phyloP scores from a whole-genome alignment of 2,329 filamentous ascomycete genomes.

The Aspergillus fijiensis region DNA sequence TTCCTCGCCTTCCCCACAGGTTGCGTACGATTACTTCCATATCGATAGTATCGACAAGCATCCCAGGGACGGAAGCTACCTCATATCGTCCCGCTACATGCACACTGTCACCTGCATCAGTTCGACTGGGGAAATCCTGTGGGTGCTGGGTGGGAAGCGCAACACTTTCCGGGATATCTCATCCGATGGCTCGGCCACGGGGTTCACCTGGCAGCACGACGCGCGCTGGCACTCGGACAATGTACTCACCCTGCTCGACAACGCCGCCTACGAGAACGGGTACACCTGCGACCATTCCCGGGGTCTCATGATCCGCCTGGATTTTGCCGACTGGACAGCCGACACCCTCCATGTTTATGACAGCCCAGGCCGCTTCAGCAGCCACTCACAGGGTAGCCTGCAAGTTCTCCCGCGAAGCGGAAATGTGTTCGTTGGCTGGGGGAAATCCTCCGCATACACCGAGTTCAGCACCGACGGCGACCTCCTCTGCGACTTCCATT shows the following conservation, averaged over 20 bases:
- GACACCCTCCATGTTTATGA: slow-evolving; percentile 32
- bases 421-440: slow-evolving; percentile 53
- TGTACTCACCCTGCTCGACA: slow-evolving; percentile 28
- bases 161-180: slow-evolving; percentile 29
- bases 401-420: slow-evolving; percentile 26
- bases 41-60: slow-evolving; percentile 51
- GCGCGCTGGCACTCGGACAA: slow-evolving; percentile 28
- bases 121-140: slow-evolving; percentile 24
- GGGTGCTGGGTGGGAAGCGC: slow-evolving; percentile 29
- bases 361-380: slow-evolving; percentile 13
- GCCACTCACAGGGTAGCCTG: slow-evolving; percentile 19
- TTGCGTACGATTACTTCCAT: slow-evolving; percentile 52
- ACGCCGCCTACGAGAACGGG: slow-evolving; percentile 22
- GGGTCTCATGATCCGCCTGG: slow-evolving; percentile 33
- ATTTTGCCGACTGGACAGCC: slow-evolving; percentile 50
- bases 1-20: slow-evolving; percentile 30
- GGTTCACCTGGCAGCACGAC: slow-evolving; percentile 33
- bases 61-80: slow-evolving; percentile 24
- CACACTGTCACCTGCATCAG: slow-evolving; percentile 34
- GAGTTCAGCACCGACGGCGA: slow-evolving; percentile 41
- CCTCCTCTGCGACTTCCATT: slow-evolving; percentile 29
- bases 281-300: slow-evolving; percentile 18
- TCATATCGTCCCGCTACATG: slow-evolving; percentile 32
- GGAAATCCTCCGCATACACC: slow-evolving; percentile 51
- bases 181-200: slow-evolving; percentile 21